A percentile compares a stretch with the other conserved stretches of the same genome.
phyloP scores from a whole-genome alignment of 169 alveolate genomes.

The Plasmodium malariae region DNA sequence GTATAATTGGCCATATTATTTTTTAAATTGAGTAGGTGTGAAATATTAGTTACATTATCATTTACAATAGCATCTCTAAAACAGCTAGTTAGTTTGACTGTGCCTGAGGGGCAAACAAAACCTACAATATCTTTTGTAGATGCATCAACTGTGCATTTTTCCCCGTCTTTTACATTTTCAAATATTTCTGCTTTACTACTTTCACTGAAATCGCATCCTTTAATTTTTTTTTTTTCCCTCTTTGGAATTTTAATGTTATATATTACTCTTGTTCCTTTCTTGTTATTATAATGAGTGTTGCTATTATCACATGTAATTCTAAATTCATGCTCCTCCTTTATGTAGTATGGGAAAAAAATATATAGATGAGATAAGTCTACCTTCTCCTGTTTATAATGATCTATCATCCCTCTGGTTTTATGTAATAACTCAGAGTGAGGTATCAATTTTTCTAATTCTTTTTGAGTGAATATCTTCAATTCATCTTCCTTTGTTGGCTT shows the following conservation, averaged over 20 bases:
- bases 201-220: constrained; percentile 39
- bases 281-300: neutral
- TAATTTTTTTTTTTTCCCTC: constrained; percentile 35
- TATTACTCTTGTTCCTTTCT: constrained; percentile 10
- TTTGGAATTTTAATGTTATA: constrained; percentile 27
- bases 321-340: constrained; percentile 17
- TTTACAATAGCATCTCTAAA: constrained; percentile 37
- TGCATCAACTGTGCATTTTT: constrained; percentile 32
- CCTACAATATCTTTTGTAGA: constrained; percentile 49
- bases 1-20: constrained; percentile 26
- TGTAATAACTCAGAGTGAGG: constrained; percentile 47
- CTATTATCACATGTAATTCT: constrained; percentile 45
- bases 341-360: constrained; percentile 43
- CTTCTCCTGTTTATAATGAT: neutral
- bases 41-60: constrained; percentile 1
- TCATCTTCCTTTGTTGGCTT: constrained; percentile 12
- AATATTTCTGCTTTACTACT: neutral
- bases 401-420: constrained; percentile 7
- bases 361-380: constrained; percentile 34
- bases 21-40: neutral
- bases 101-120: constrained; percentile 48
- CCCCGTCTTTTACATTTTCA: neutral
- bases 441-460: constrained; percentile 9
- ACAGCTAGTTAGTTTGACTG: constrained; percentile 52
- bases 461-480: neutral